Conservation (phyloP, 2,329 filamentous ascomycete species). For the Fusarium napiforme region DNA sequence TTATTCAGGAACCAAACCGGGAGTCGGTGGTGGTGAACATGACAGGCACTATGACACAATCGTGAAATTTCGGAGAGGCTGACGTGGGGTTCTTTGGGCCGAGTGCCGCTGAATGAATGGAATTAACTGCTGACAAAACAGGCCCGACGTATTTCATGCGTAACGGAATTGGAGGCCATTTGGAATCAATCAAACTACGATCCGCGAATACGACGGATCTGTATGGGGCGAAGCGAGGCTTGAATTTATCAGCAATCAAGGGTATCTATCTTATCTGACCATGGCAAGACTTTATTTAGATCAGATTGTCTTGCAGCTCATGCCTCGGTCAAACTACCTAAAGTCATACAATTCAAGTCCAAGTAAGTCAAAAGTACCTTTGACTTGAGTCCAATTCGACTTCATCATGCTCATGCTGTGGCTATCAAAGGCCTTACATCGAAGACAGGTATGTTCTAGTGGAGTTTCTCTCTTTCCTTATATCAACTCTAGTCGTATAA, state of each 20-base stretch:
- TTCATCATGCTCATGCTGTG: background rate
- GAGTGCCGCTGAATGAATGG: conserved; percentile 22
- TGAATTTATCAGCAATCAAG: conserved; percentile 31
- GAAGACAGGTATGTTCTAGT: background rate
- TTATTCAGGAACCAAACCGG: background rate
- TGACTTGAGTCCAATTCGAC: background rate
- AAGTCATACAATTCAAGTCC: too few relatives aligned
- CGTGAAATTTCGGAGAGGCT: conserved; percentile 17
- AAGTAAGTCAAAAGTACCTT: background rate
- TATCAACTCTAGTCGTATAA: too few relatives aligned
- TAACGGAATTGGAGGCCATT: conserved; percentile 8
- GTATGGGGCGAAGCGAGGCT: conserved; percentile 13
- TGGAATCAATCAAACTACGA: conserved; percentile 29
- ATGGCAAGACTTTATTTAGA: background rate
- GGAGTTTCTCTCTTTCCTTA: fast-evolving
- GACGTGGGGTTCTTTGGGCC: conserved; percentile 22
- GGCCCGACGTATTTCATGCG: background rate
- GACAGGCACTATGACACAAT: conserved; percentile 41
- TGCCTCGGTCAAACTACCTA: background rate
- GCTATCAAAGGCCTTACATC: background rate
- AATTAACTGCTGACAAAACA: conserved; percentile 37
- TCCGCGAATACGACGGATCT: conserved; percentile 25
- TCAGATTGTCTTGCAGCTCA: background rate
- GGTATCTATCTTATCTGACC: conserved; percentile 3
- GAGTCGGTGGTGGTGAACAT: conserved; percentile 38